Base-by-base conservation (phyloP, 2,329 filamentous ascomycete genomes). In the Alternaria sp. region DNA sequence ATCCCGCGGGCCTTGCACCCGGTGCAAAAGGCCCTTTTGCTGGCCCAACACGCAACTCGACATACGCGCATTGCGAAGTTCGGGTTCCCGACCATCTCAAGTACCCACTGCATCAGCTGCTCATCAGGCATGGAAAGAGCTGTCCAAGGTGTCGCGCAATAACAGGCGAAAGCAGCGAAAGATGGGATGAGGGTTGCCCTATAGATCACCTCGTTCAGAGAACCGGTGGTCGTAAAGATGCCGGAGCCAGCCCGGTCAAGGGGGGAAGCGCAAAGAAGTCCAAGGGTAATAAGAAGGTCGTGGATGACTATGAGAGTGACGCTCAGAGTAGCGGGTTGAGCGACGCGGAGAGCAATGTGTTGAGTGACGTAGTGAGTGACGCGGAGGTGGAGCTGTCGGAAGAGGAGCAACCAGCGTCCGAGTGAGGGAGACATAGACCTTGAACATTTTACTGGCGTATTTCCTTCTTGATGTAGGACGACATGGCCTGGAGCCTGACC, bases 151-250 rank as follows among this genome's bases (percentile, higher is more conserved):
- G 87, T 70, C 78, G 84, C 42, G 87, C 86, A 0, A 82, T 82
- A 1, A 91, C 88, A 0, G 84, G 84, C 0, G 80, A 85, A 62
- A 83, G 83, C 1, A 88, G 84, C 49, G 82, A 83, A 26, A 84
- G 83, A 0, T 92, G 90, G 88, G 81, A 86, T 3, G 79, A 86
- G 14, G 84, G 84, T 0, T 90, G 87, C 77, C 82, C 84, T 8
- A 88, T 90, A 70, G 87, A 89, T 51, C 84, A 88, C 70, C 72
- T 89, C 34, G 84, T 88, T 4, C 83, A 77, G 54, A 78, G 86
- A 51, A 83, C 80, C n/a, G 86, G 85, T 7, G 81, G 79, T 57
- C 83, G 83, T 66, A 85, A 85, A 68, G 80, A 75, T 23, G 51
- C 10, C 14, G 50, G 44, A 2, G 63, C 37, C 1, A 69, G 61